Evolutionary conservation across 768 basidiomycete genomes (phyloP).

Genomic region (Hypsizygus marmoreus): DNA sequence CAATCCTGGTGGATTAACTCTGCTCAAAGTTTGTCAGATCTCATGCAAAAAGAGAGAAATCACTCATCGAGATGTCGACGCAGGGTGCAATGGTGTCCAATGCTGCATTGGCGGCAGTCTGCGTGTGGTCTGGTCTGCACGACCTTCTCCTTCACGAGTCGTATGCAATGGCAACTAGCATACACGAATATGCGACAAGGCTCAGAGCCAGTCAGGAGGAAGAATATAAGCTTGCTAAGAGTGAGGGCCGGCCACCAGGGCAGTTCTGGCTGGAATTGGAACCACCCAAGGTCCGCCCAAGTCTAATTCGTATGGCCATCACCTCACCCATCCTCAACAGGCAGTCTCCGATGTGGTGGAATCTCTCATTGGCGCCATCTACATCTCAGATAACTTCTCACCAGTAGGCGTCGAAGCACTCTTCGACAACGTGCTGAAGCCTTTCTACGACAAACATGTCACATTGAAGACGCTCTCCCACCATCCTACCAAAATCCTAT

Average conservation of each 20-base stretch:
- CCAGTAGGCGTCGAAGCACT: conserved; percentile 61
- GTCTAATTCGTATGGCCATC: conserved; percentile 11
- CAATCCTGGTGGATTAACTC: conserved; percentile 75
- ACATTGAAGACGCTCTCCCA: conserved; percentile 70
- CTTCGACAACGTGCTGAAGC: conserved; percentile 68
- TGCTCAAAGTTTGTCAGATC: conserved; percentile 87
- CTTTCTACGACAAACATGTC: conserved; percentile 80
- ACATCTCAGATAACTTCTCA: conserved; percentile 73
- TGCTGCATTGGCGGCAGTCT: conserved; percentile 72
- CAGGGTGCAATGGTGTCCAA: conserved; percentile 90
- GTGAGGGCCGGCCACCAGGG: conserved; percentile 53
- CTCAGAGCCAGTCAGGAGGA: conserved; percentile 46
- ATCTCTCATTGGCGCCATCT: conserved; percentile 76
- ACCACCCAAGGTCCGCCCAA: conserved; percentile 79
- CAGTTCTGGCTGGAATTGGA: conserved; percentile 82
- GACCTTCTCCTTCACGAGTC: conserved; percentile 62
- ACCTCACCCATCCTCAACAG: conserved; percentile 34
- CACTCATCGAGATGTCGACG: neutral
- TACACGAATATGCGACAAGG: conserved; percentile 53
- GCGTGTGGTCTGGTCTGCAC: conserved; percentile 68
- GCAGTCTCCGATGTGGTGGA: conserved; percentile 80
- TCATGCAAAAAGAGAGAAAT: no score
- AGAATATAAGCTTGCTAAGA: conserved; percentile 48
- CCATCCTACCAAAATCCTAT: conserved; percentile 76
- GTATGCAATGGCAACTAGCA: conserved; percentile 46